A percentile compares a stretch with the other conserved stretches of the same genome.
These are phyloP conservation scores for Fusarium cyanostomum DNA, from an alignment of 2,329 filamentous ascomycete genomes.

Conservation along the genomic window DNA sequence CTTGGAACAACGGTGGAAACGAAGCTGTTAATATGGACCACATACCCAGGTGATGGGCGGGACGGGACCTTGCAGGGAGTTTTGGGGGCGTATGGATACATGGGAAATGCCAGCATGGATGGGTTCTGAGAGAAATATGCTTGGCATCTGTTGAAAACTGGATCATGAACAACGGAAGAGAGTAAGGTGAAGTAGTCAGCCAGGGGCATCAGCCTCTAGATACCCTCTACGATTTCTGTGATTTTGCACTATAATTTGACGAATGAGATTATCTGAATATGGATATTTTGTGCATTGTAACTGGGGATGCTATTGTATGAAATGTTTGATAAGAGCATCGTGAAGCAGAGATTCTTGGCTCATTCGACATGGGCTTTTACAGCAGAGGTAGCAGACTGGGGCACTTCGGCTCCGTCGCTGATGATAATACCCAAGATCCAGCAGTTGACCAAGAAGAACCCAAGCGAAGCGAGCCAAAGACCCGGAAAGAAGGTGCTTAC, in stretches of 20 bases:
- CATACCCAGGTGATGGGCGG: constrained; percentile 40
- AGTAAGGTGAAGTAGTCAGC: constrained; percentile 13
- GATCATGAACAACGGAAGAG: constrained; percentile 16
- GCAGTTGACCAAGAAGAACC: constrained; percentile 86
- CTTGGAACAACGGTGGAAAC: constrained; percentile 16
- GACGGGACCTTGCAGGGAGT: constrained; percentile 35
- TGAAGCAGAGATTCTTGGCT: not conserved
- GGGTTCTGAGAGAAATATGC: constrained; percentile 29
- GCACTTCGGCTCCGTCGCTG: constrained; percentile 60
- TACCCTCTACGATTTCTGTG: constrained; percentile 36
- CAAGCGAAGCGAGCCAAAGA: constrained; percentile 77
- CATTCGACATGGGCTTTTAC: constrained; percentile 40
- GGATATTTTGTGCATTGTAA: not conserved
- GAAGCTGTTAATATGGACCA: constrained; percentile 36
- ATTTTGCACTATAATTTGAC: constrained; percentile 22
- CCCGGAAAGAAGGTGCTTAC: constrained; percentile 85
- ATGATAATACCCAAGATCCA: constrained; percentile 88
- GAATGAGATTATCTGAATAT: constrained; percentile 19
- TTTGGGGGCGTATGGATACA: constrained; percentile 40
- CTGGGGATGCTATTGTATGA: not conserved
- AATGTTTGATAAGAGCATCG: not conserved
- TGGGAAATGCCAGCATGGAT: constrained; percentile 19
- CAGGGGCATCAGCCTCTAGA: constrained; percentile 29
- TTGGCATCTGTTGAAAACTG: constrained; percentile 29
- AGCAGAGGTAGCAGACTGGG: not conserved